A percentile compares a stretch with the other conserved stretches of the same genome.
Conservation (phyloP, 345 rosid genomes). For the Clarkia xantiana region DNA sequence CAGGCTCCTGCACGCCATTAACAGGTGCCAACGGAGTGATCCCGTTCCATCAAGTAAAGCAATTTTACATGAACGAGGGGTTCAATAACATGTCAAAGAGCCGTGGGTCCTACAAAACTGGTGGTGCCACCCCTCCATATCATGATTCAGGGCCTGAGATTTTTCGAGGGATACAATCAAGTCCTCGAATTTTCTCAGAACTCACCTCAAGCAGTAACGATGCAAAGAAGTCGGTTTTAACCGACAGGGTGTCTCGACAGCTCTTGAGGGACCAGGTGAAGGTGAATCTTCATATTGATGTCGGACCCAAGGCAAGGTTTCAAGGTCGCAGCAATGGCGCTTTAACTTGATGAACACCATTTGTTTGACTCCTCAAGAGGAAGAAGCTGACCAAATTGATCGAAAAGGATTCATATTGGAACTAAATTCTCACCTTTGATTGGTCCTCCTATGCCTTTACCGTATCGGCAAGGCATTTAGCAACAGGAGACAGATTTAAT, state of each 20-base stretch:
- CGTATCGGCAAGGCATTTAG: too few relatives aligned
- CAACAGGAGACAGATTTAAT: too few relatives aligned
- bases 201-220: conserved; percentile 20
- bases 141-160: conserved; percentile 28
- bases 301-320: conserved; percentile 28
- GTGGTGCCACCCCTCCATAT: conserved; percentile 14
- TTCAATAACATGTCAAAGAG: conserved; percentile 26
- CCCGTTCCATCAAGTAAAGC: conserved; percentile 33
- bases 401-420: too few relatives aligned
- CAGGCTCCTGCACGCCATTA: conserved; percentile 48
- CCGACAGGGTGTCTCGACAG: conserved; percentile 41
- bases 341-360: background rate
- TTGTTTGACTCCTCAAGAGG: background rate
- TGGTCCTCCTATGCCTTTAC: too few relatives aligned
- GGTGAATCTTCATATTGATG: conserved; percentile 27
- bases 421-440: too few relatives aligned
- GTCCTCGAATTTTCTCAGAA: conserved; percentile 30
- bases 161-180: conserved; percentile 31
- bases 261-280: conserved; percentile 34
- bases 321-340: conserved; percentile 19
- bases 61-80: conserved; percentile 32
- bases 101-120: conserved; percentile 14
- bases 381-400: background rate
- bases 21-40: conserved; percentile 38
- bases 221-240: conserved; percentile 38